phyloP scores from a whole-genome alignment of 2,329 filamentous ascomycete genomes.

The Trichoderma hamatum region DNA sequence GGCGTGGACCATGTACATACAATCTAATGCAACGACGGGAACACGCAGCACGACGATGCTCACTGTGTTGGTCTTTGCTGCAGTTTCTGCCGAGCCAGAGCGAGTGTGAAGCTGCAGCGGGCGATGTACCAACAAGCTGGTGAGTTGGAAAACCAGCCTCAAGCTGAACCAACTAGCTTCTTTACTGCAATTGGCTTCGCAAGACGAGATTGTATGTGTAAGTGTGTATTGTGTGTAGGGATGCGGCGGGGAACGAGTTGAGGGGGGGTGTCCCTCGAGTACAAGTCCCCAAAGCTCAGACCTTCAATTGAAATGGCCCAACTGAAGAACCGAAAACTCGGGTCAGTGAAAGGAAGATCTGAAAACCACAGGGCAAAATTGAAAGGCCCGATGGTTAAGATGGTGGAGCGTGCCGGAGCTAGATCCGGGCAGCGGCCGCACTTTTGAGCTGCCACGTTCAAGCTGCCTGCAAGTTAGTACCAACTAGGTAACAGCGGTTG shows the following conservation, averaged over 20 bases:
- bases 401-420: neutral
- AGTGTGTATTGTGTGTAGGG: neutral
- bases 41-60: neutral
- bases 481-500: neutral
- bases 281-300: neutral
- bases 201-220: conserved; percentile 2
- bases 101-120: neutral
- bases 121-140: neutral
- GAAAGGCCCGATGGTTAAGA: neutral
- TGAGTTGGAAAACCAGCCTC: neutral
- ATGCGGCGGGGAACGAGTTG: neutral
- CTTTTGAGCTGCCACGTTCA: neutral
- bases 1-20: conserved; percentile 9
- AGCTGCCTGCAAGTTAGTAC: neutral
- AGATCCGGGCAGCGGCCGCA: neutral
- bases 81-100: neutral
- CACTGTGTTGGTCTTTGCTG: neutral
- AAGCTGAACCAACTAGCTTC: neutral
- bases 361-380: neutral
- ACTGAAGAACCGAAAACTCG: neutral
- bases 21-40: neutral
- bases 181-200: neutral
- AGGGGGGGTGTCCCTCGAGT: neutral
- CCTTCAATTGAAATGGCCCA: neutral
- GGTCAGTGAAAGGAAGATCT: neutral